These are phyloP conservation scores for Vitis hybrid DNA, from an alignment of 177 flowering plant genomes.

Conservation along the genomic window DNA sequence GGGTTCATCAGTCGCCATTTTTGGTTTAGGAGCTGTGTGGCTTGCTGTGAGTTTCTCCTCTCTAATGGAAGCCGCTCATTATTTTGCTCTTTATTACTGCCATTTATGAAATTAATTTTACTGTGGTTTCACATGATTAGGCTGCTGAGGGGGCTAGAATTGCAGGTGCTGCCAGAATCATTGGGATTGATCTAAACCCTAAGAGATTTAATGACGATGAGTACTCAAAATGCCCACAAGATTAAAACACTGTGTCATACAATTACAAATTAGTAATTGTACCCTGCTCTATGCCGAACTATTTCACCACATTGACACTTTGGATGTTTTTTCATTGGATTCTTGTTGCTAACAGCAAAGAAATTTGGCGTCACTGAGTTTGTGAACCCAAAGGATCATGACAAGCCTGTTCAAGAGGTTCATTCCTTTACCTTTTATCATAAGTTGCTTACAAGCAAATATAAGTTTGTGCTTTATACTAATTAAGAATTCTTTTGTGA, in stretches of 20 bases:
- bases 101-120: neutral
- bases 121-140: constrained; percentile 25
- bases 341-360: constrained; percentile 38
- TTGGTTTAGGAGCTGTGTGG: constrained; percentile 48
- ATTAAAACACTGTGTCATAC: neutral
- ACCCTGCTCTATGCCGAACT: too few relatives aligned
- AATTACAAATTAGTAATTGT: neutral
- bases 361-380: constrained; percentile 73
- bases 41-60: constrained; percentile 34
- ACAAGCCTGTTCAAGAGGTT: constrained; percentile 73
- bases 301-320: neutral
- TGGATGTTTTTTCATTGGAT: neutral
- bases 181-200: constrained; percentile 69
- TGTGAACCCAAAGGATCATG: constrained; percentile 64
- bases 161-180: constrained; percentile 71
- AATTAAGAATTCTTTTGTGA: neutral
- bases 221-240: neutral
- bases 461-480: neutral
- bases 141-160: constrained; percentile 80
- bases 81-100: too few relatives aligned
- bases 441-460: neutral
- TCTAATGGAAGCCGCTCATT: neutral
- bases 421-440: constrained; percentile 4
- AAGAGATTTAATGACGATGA: constrained; percentile 55
- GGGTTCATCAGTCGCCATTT: constrained; percentile 43